Base-by-base conservation (phyloP, 768 basidiomycete species). In the Kwoniella newhampshirensis region DNA sequence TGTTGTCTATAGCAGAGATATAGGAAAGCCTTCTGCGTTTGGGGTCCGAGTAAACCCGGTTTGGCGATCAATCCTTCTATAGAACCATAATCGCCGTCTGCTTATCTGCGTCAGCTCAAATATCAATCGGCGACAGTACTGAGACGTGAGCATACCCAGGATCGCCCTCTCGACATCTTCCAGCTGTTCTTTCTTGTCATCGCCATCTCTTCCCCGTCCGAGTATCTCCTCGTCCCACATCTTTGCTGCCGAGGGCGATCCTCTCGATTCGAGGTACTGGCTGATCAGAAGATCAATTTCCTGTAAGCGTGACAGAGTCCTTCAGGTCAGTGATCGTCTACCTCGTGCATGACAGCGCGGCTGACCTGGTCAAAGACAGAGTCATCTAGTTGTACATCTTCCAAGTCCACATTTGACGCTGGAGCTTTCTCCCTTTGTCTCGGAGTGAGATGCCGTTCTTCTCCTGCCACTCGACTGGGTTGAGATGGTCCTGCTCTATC, bases 1-100 rank as follows among this genome's bases (percentile, higher is more conserved):
- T 75, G 74, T 37, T 76, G 73, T 3, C 72, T 51, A 51, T 70
- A 75, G 40, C 71, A 62, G 36, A 72, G 60, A 56, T 71, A 76
- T 42, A 75, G 43, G 49, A 75, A 70, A 2, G 75, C 70, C 40
- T 68, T 70, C 44, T 71, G 70, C 12, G 66, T 70, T 39, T 71
- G 67, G 8, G 66, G 57, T 32, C 60, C 57, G 8, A 68, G 56
- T 21, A 71, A 42, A 17, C 67, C 69, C 12, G 68, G 63, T 43
- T 54, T 55, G 32, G 56, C 55, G 1, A 74, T 41, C 6, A 76
- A 36, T 4, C 44, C 54, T 41, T 75, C 75, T 20, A 73, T 51
- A 39, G 60, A 55, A 6, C 67, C 54, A 52, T 67, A 76, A 30
- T 76, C 75, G 49, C 73, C 73, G 51, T 70, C 71, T 73, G 40